A percentile compares a stretch with the other conserved stretches of the same genome.
Conservation (phyloP, 306 rosid species). For the Dicorynia guianensis region DNA sequence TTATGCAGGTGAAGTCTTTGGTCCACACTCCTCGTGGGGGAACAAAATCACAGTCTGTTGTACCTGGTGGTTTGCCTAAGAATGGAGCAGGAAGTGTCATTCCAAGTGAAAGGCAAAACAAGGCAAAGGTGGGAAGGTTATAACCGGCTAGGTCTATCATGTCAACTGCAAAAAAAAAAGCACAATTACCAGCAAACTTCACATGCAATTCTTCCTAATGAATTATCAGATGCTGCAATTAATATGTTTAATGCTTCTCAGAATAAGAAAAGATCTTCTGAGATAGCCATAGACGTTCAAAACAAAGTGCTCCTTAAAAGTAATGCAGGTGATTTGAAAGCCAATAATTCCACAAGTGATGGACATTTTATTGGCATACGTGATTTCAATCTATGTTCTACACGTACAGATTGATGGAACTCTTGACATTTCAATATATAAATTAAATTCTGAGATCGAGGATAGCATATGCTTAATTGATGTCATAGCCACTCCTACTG, state of each 20-base stretch:
- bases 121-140: constrained; percentile 61
- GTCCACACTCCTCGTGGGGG: constrained; percentile 67
- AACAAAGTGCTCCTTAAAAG: constrained; percentile 32
- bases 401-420: neutral
- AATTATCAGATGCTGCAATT: constrained; percentile 49
- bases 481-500: constrained; percentile 30
- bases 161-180: constrained; percentile 39
- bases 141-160: constrained; percentile 51
- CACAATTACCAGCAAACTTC: constrained; percentile 45
- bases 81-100: constrained; percentile 46
- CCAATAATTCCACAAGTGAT: constrained; percentile 26
- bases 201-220: constrained; percentile 43
- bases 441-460: constrained; percentile 25
- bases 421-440: constrained; percentile 14
- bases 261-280: constrained; percentile 41
- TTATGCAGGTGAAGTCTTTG: constrained; percentile 67
- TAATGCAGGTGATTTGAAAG: constrained; percentile 34
- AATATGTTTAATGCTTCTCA: constrained; percentile 42
- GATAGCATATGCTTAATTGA: constrained; percentile 15
- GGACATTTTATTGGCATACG: constrained; percentile 33
- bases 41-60: constrained; percentile 50
- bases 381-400: constrained; percentile 28
- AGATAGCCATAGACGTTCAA: constrained; percentile 39
- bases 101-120: constrained; percentile 56
- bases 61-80: constrained; percentile 64